Conservation (phyloP, 2,329 filamentous ascomycete genomes). For the Plectosphaerella cucumerina region DNA sequence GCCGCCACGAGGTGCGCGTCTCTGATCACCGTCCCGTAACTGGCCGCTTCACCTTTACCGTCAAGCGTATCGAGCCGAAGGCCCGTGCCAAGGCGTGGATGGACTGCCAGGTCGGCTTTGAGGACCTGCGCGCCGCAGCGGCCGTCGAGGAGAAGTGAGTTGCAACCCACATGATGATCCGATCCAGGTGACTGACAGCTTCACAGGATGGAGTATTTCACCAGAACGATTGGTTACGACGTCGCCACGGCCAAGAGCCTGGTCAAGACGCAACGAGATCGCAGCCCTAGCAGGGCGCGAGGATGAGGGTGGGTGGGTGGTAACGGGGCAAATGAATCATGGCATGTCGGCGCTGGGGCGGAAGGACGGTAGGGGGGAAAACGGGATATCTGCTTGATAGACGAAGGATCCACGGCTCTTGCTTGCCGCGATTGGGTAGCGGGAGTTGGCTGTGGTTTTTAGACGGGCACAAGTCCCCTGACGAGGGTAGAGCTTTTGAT, state of each 20-base stretch:
- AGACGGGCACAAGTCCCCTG: not conserved
- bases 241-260: constrained; percentile 11
- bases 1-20: constrained; percentile 81
- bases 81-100: constrained; percentile 65
- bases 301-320: not conserved
- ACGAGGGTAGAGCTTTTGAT: too few species aligned
- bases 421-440: not conserved
- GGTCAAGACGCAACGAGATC: constrained; percentile 7
- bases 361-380: not conserved
- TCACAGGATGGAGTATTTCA: constrained; percentile 12
- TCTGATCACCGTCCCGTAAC: constrained; percentile 94
- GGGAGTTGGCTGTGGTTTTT: not conserved
- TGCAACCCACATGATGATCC: too few species aligned
- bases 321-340: too few species aligned
- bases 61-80: constrained; percentile 75
- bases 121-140: constrained; percentile 64
- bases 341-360: not conserved
- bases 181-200: not conserved
- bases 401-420: not conserved
- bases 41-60: constrained; percentile 73
- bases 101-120: constrained; percentile 70
- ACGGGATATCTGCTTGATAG: not conserved
- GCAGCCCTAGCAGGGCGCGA: constrained; percentile 5
- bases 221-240: constrained; percentile 12
- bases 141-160: constrained; percentile 74